These are phyloP conservation scores for Cucurbita pepo DNA, from an alignment of 306 rosid species.

Conservation along the genomic window DNA sequence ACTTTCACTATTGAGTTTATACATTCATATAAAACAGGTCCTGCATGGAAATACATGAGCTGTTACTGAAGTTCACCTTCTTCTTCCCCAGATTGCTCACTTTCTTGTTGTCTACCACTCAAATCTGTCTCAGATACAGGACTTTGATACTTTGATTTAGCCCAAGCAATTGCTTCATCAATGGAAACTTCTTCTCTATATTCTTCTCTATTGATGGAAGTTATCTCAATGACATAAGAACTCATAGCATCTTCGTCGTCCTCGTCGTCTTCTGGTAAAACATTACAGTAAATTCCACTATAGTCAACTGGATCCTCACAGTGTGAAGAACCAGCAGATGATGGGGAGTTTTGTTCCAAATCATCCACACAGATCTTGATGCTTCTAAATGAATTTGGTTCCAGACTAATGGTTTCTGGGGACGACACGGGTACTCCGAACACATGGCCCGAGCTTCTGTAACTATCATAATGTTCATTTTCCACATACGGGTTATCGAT, in stretches of 20 bases:
- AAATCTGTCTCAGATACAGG: constrained; percentile 30
- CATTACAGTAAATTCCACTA: constrained; percentile 19
- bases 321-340: constrained; percentile 53
- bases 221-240: constrained; percentile 82
- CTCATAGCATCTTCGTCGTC: constrained; percentile 47
- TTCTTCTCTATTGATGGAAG: constrained; percentile 39
- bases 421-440: constrained; percentile 50
- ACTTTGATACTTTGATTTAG: constrained; percentile 63
- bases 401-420: constrained; percentile 48
- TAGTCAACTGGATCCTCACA: constrained; percentile 46
- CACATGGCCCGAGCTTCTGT: constrained; percentile 32
- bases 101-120: constrained; percentile 21
- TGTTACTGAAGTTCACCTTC: constrained; percentile 24
- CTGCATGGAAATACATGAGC: background rate
- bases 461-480: constrained; percentile 22
- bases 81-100: constrained; percentile 24
- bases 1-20: background rate
- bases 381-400: constrained; percentile 43
- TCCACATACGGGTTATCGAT: constrained; percentile 29
- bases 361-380: constrained; percentile 42
- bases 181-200: constrained; percentile 40
- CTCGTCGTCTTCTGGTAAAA: constrained; percentile 20
- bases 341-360: constrained; percentile 43
- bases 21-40: background rate
- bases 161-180: constrained; percentile 98